Base-by-base conservation (phyloP, 2,329 filamentous ascomycete genomes). In the Paecilomyces variotii region DNA sequence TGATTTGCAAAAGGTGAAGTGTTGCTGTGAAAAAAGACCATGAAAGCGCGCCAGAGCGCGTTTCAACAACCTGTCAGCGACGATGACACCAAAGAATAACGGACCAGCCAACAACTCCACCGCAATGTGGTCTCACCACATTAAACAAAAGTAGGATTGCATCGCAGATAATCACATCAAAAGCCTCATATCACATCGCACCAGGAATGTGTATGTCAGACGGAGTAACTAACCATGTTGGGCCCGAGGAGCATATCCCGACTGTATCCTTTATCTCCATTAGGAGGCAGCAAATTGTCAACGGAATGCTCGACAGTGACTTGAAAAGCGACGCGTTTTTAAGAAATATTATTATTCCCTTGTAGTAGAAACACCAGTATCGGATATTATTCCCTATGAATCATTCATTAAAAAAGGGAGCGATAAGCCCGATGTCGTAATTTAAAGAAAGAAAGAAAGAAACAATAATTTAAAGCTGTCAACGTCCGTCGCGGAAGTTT, bases 1-100 rank as follows among this genome's bases (percentile, higher is more conserved):
- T 66, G 63, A 30, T 65, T 64, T n/a, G 70, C 67, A 32, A 35
- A 54, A 66, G 61, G 67, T 60, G 55, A 54, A 4, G 9, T 3
- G 12, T 57, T 55, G 27, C 61, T 62, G 50, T 35, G 6, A 19
- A 54, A 54, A 26, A 28, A 54, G 10, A 32, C 4, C 53, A n/a
- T 55, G 28, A 34, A 45, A 30, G 54, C 32, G 54, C 32, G 54
- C 27, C 28, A n/a, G 14, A 19, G 54, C 53, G 53, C 28, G 34
- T 35, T 27, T n/a, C 12, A 19, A 2, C n/a, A 4, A 32, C 12
- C 39, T n/a, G 55, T 56, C 49, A 56, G 49, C 49, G 26, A 51
- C 25, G 55, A 19, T 51, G 25, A 52, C 24, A 57, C 27, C 26
- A 57, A 54, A 54, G 2, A 14, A 24, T 10, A 24, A 34, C 4